phyloP scores from a whole-genome alignment of 768 basidiomycete species.

The Lyophyllum atratum region DNA sequence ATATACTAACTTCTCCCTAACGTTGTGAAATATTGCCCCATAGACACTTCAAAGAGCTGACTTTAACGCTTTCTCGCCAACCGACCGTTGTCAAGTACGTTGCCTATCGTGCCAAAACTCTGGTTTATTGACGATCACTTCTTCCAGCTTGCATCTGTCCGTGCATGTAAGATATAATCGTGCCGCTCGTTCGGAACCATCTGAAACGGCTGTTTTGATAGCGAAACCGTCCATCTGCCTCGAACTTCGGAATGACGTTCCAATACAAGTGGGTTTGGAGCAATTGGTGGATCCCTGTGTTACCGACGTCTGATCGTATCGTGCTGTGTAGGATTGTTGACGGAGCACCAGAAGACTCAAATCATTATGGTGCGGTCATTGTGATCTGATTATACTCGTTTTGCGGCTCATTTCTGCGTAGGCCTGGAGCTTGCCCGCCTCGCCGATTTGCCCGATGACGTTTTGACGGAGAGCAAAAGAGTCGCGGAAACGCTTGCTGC shows the following conservation, averaged over 20 bases:
- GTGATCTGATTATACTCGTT: background rate
- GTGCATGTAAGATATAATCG: conserved; percentile 54
- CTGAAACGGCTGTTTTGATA: conserved; percentile 22
- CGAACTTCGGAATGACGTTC: conserved; percentile 70
- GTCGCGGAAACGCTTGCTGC: conserved; percentile 62
- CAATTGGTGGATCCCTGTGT: background rate
- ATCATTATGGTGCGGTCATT: conserved; percentile 67
- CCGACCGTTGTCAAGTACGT: conserved; percentile 79
- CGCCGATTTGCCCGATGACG: conserved; percentile 79
- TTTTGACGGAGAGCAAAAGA: conserved; percentile 62
- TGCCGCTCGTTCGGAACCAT: background rate
- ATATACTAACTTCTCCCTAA: background rate
- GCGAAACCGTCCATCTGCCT: conserved; percentile 53
- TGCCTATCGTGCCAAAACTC: background rate
- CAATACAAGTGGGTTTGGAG: conserved; percentile 64
- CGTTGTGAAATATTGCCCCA: background rate
- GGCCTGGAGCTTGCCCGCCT: conserved; percentile 88
- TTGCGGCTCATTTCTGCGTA: conserved; percentile 27
- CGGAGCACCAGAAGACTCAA: conserved; percentile 58
- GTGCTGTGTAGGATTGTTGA: conserved; percentile 62
- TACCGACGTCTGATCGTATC: background rate
- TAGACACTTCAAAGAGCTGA: conserved; percentile 83
- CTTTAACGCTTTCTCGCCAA: conserved; percentile 70
- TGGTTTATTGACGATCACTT: background rate
- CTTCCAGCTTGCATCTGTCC: conserved; percentile 73